Evolutionary conservation across 441 rosid species (phyloP).

Genomic region (Melastoma candidum): DNA sequence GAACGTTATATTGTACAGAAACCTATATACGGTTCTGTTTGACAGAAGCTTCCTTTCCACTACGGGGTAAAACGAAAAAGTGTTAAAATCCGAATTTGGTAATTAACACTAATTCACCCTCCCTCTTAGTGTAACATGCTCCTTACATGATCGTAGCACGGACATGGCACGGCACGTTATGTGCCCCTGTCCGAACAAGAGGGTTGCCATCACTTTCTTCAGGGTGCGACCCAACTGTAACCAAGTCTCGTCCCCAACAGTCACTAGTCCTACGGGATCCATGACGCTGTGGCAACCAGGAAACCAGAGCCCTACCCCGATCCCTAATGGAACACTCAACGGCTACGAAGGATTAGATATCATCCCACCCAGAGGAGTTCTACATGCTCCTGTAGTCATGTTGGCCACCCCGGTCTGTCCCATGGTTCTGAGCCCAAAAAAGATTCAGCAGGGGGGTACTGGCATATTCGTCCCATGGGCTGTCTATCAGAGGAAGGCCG

Average conservation of each 20-base stretch:
- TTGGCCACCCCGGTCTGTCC: constrained; percentile 51
- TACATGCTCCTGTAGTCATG: constrained; percentile 58
- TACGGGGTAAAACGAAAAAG: no score
- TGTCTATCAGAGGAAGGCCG: constrained; percentile 46
- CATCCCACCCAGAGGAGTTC: constrained; percentile 56
- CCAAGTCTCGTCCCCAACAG: background rate
- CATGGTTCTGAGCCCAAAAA: constrained; percentile 4
- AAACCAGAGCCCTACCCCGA: constrained; percentile 32
- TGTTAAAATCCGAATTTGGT: no score
- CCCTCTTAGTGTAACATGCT: constrained; percentile 26
- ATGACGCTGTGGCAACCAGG: constrained; percentile 68
- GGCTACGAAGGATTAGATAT: constrained; percentile 44
- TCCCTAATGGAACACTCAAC: constrained; percentile 38
- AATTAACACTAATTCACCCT: no score
- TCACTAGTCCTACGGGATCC: constrained; percentile 10
- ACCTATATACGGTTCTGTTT: no score
- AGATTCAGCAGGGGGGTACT: constrained; percentile 59
- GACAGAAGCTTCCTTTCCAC: no score
- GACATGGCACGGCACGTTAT: constrained; percentile 15
- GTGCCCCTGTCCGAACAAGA: constrained; percentile 6
- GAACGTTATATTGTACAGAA: no score
- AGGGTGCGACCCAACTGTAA: constrained; percentile 9
- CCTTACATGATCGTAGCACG: constrained; percentile 8
- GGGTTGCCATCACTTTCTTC: constrained; percentile 6
- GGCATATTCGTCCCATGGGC: constrained; percentile 95